phyloP scores from a whole-genome alignment of 163 green algal genomes.

The Scenedesmus sp. region DNA sequence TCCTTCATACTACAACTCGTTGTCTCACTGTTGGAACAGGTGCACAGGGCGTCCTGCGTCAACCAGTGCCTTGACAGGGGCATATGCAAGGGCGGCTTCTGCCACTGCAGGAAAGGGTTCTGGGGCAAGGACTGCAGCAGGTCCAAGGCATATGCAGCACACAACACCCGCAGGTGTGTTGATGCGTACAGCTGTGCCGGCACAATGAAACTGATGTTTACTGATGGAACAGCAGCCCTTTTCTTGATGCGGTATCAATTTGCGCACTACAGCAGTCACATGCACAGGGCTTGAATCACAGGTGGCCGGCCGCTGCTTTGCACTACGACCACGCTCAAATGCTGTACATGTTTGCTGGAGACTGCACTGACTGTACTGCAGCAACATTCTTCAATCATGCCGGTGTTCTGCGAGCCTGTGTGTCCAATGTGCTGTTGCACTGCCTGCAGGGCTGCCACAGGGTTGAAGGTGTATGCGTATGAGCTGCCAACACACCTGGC shows the following conservation, averaged over 20 bases:
- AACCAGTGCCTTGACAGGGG: slow-evolving; percentile 44
- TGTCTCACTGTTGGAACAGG: background rate
- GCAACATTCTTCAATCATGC: too few species aligned
- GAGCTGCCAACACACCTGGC: slow-evolving; percentile 44
- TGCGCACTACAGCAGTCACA: too few species aligned
- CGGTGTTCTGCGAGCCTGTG: too few species aligned
- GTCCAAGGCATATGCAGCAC: slow-evolving; percentile 22
- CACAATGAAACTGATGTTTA: background rate
- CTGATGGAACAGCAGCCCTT: too few species aligned
- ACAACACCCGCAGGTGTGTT: slow-evolving; percentile 20
- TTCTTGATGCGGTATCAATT: too few species aligned
- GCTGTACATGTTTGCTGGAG: too few species aligned
- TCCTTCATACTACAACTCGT: too few species aligned
- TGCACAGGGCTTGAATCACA: too few species aligned
- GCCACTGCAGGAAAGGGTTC: slow-evolving; percentile 49
- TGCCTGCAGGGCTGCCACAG: background rate
- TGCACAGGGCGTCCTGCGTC: slow-evolving; percentile 14
- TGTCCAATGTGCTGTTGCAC: background rate
- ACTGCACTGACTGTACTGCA: too few species aligned
- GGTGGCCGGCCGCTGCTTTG: too few species aligned
- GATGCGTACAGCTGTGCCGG: background rate
- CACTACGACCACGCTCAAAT: too few species aligned
- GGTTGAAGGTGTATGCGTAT: slow-evolving; percentile 37
- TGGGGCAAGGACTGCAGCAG: slow-evolving; percentile 52
- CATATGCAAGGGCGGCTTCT: slow-evolving; percentile 50